phyloP scores from a whole-genome alignment of 2,329 filamentous ascomycete species.

The Beauveria sp. region DNA sequence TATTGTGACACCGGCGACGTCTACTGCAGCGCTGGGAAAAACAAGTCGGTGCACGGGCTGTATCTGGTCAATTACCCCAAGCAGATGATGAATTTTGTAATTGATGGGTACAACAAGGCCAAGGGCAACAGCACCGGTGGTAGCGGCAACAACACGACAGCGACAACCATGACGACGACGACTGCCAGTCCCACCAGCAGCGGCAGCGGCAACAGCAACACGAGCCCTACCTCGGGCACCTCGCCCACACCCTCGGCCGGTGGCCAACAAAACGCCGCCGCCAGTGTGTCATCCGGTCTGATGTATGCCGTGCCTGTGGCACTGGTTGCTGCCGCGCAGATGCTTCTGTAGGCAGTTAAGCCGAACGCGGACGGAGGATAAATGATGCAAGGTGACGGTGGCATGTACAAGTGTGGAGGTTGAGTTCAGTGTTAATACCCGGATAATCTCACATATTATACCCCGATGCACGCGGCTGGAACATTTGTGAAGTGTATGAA shows the following conservation, averaged over 20 bases:
- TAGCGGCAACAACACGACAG: conserved; percentile 5
- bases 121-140: conserved; percentile 6
- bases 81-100: conserved; percentile 28
- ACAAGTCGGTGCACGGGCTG: conserved; percentile 22
- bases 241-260: background rate
- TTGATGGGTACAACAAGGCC: conserved; percentile 22
- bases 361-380: background rate
- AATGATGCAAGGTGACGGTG: background rate
- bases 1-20: conserved; percentile 36
- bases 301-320: conserved; percentile 4
- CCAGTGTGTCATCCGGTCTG: background rate
- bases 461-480: too few relatives aligned
- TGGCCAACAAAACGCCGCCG: background rate
- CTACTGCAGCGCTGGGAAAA: conserved; percentile 30
- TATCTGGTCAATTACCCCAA: conserved; percentile 30
- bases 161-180: conserved; percentile 5
- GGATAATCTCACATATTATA: too few relatives aligned
- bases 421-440: too few relatives aligned
- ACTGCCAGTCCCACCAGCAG: conserved; percentile 10
- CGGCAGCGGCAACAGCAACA: background rate
- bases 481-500: too few relatives aligned
- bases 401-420: background rate
- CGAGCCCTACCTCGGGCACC: background rate
- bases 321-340: conserved; percentile 1
- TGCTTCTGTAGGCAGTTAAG: background rate